These are phyloP conservation scores for Chamaecrista fasciculata DNA, from an alignment of 306 rosid genomes.

Conservation along the genomic window DNA sequence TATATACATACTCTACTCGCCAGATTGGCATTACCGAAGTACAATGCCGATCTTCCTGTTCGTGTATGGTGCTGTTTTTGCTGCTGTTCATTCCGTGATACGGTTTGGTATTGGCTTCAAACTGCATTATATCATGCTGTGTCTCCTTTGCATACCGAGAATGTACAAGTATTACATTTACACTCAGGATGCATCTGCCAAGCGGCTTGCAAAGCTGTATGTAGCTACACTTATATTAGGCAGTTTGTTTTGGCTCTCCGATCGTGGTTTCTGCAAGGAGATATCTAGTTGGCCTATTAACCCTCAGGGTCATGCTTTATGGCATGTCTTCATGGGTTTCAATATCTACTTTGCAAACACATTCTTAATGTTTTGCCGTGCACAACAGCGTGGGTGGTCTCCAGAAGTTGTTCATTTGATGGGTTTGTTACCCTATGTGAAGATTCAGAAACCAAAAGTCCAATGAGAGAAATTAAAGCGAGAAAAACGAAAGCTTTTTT, in stretches of 20 bases:
- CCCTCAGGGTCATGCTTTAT: conserved; percentile 86
- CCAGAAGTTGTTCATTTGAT: conserved; percentile 58
- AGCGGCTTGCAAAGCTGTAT: conserved; percentile 63
- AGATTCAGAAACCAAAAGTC: conserved; percentile 80
- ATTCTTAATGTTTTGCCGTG: conserved; percentile 87
- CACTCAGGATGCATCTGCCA: conserved; percentile 69
- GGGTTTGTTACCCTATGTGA: conserved; percentile 75
- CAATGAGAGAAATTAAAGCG: conserved; percentile 47
- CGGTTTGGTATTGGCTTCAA: conserved; percentile 64
- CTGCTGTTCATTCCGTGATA: conserved; percentile 57
- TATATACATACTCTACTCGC: conserved; percentile 83
- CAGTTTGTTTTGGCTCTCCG: conserved; percentile 64
- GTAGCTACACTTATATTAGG: conserved; percentile 56
- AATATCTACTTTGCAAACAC: conserved; percentile 80
- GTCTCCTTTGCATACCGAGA: conserved; percentile 78
- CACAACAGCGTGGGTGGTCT: conserved; percentile 78
- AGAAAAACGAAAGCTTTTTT: conserved; percentile 33
- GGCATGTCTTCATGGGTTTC: conserved; percentile 87
- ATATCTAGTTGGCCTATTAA: conserved; percentile 62
- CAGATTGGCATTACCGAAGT: conserved; percentile 90
- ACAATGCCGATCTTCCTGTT: conserved; percentile 90
- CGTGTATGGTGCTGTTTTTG: conserved; percentile 67
- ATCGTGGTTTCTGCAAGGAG: conserved; percentile 63
- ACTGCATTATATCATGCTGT: conserved; percentile 63
- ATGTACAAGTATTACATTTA: conserved; percentile 80